Base-by-base conservation (phyloP, 495 filamentous ascomycete genomes). In the Arthonia radiata region DNA sequence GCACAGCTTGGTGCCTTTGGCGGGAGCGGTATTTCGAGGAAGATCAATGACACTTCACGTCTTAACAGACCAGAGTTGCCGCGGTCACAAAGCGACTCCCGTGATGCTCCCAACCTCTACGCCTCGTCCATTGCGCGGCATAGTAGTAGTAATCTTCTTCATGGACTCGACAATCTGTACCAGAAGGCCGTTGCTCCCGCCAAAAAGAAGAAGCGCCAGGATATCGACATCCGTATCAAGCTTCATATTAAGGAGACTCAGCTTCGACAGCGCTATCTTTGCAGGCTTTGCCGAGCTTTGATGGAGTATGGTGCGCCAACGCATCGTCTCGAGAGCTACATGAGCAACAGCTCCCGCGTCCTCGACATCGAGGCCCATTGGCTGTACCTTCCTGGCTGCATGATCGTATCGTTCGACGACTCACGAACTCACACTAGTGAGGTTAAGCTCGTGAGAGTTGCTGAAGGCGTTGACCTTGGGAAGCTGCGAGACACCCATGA, bases 351-450 rank as follows among this genome's bases (percentile, higher is more conserved):
- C 9, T 70, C 82, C 15, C 63, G 77, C 2, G 76, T 89, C 3
- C 59, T 94, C 24, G 73, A 83, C 45, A 81, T 93, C 25, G 75
- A 91, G 33, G 76, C 70, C 23, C 80, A 90, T 33, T 93, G 90
- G 38, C 49, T 92, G 23, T 93, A 92, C 42, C 68, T 92, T 13
- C 83, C 83, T 2, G 78, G 78, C 12, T 89, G 77, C 39, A 94
- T 93, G 83, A 76, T 94, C 33, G 71, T 91, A 32, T 80, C 78
- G 3, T 93, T 94, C 40, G 83, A 90, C 39, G 83, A 94, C 48
- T 57, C 62, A 14, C 61, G 68, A 14, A 89, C 79, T 5, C 82
- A 92, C 40, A 92, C 83, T 5, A 80, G 81, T 4, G 83, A 91
- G 44, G 75, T 93, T 28, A 83, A 86, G 45, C 65, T 94, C 23